These are phyloP conservation scores for Salix caprea DNA, from an alignment of 345 rosid species.

Conservation along the genomic window DNA sequence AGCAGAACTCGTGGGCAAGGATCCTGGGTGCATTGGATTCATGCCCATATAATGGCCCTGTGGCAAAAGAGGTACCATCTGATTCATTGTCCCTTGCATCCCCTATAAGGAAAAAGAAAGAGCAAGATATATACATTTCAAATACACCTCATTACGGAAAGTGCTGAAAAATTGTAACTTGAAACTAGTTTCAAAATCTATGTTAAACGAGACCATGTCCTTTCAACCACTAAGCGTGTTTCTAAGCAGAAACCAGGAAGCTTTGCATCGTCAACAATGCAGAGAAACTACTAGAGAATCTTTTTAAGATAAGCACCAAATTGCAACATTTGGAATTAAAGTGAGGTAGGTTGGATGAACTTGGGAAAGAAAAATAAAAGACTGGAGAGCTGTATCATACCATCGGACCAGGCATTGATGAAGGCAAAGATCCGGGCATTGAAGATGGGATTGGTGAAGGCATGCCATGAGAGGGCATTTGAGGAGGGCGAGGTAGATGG, in stretches of 20 bases:
- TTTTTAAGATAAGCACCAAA: not conserved
- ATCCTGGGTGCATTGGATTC: conserved; percentile 62
- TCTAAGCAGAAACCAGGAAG: not conserved
- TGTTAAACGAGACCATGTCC: too few relatives aligned
- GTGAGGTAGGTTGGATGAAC: not conserved
- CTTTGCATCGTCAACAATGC: not conserved
- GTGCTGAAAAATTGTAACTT: not conserved
- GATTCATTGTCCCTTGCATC: conserved; percentile 77
- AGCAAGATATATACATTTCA: not conserved
- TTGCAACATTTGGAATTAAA: not conserved
- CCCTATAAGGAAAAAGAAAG: conserved; percentile 39
- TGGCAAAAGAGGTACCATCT: conserved; percentile 65
- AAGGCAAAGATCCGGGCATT: conserved; percentile 44
- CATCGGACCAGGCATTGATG: conserved; percentile 76
- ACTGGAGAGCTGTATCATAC: conserved; percentile 37
- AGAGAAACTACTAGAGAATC: not conserved
- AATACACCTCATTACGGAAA: not conserved
- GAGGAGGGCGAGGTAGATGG: conserved; percentile 78
- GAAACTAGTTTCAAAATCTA: not conserved
- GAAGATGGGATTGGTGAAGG: conserved; percentile 40
- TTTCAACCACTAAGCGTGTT: not conserved
- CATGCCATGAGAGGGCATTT: conserved; percentile 68
- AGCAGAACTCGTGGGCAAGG: conserved; percentile 41
- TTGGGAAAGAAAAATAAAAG: not conserved
- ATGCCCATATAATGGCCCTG: conserved; percentile 87